phyloP scores from a whole-genome alignment of 1,139 yeast species.

The Protomyces lactucae-debilis region DNA sequence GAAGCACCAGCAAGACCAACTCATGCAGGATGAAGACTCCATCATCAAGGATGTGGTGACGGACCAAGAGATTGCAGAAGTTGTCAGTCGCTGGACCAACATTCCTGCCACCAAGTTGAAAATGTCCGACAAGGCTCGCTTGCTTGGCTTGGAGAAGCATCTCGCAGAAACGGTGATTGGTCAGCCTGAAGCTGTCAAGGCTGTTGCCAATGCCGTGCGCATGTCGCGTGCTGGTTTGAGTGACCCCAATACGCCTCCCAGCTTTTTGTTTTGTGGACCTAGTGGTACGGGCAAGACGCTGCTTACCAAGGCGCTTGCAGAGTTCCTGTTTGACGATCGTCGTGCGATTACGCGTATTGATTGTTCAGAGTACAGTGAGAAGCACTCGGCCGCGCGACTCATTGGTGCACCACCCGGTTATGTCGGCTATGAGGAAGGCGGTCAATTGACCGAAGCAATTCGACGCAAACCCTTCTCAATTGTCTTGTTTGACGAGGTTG shows the following conservation, averaged over 20 bases:
- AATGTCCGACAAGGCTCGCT: conserved; percentile 89
- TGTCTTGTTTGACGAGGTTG: conserved; percentile 90
- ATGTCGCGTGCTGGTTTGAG: conserved; percentile 92
- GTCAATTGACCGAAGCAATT: conserved; percentile 85
- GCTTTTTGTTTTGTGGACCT: conserved; percentile 88
- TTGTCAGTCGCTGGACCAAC: conserved; percentile 95
- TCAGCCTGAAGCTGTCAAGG: conserved; percentile 91
- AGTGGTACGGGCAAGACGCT: conserved; percentile 99
- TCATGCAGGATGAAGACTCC: conserved; percentile 42
- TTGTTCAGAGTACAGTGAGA: conserved; percentile 93
- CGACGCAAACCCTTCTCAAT: conserved; percentile 93
- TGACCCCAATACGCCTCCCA: conserved; percentile 93
- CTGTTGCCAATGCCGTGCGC: conserved; percentile 91
- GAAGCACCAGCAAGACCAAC: conserved; percentile 55
- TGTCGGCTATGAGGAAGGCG: conserved; percentile 97
- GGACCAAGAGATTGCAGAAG: conserved; percentile 88
- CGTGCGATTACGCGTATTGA: conserved; percentile 95
- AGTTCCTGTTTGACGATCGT: conserved; percentile 91
- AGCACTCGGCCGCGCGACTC: conserved; percentile 89
- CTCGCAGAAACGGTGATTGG: conserved; percentile 84
- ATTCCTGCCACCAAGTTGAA: conserved; percentile 96
- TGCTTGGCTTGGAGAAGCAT: conserved; percentile 89
- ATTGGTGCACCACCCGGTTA: conserved; percentile 98
- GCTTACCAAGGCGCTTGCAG: conserved; percentile 92
- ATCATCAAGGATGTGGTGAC: conserved; percentile 86